Evolutionary conservation across 2,329 filamentous ascomycete genomes (phyloP), one percentile per base, ranked within the genome.

Genomic region (Orbilia blumenaviensis): DNA sequence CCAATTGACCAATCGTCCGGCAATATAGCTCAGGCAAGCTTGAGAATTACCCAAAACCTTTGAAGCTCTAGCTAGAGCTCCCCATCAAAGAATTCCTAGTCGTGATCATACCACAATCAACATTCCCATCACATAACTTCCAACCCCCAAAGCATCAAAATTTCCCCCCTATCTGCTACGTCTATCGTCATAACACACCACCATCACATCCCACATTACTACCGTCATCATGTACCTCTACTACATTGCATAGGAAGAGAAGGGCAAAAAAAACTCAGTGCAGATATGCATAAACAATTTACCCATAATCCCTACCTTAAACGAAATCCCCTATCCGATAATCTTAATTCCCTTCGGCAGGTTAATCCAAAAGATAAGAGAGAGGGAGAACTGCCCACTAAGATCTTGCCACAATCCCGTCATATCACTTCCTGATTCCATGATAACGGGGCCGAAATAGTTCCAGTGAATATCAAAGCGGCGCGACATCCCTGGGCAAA

Each of bases 141-240:
- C 27, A 16, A 54, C 27, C 48, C 48, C 27, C 32, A 54, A 34
- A 34, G 48, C 48, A 54, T 54, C 48, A 54, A 25, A 25, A 12
- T 58, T 50, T n/a, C n/a, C n/a, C 64, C 52, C 41, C 54, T 48
- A 61, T 68, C 32, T 68, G 52, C 46, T 68, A 69, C 66, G 23
- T 61, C 54, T 69, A 62, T 58, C 66, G 66, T 56, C 52, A 56
- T 58, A 69, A 50, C 66, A 69, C 66, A 50, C 52, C 52, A 56
- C 52, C 52, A 32, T 56, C 52, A 32, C 52, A 56, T 56, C 29
- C 18, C 29, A 21, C 42, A 21, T n/a, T 27, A 7, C 3, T 12
- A 3, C 44, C 6, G 18, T 14, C 16, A 44, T 44, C 41, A 23
- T 23, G 18, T 44, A 44, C 38, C n/a, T n/a, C n/a, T n/a, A n/a